Conservation (phyloP, 2,329 filamentous ascomycete species). For the Aspergillus arachidicola region DNA sequence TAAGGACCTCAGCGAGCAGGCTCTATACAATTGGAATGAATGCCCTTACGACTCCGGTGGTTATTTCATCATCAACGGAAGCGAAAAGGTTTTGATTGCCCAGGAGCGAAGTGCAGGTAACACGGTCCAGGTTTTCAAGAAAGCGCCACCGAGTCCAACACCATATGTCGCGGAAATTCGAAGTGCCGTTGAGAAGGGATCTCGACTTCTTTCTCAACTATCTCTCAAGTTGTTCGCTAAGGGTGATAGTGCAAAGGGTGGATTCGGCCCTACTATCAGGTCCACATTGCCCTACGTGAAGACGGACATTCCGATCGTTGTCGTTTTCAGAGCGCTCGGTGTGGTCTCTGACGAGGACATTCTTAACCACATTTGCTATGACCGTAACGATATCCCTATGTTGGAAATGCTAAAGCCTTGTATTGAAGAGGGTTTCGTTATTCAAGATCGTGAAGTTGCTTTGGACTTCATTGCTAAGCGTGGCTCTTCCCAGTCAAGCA, state of each 20-base stretch:
- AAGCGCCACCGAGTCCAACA: constrained; percentile 87
- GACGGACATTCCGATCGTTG: constrained; percentile 86
- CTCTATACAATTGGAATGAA: constrained; percentile 89
- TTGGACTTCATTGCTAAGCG: constrained; percentile 95
- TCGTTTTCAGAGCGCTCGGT: constrained; percentile 93
- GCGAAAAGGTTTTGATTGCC: constrained; percentile 96
- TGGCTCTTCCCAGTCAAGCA: constrained; percentile 70
- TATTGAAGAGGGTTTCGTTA: constrained; percentile 94
- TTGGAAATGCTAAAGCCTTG: constrained; percentile 96
- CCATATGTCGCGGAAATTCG: constrained; percentile 95
- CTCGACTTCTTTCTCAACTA: constrained; percentile 88
- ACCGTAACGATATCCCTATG: constrained; percentile 94
- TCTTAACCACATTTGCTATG: constrained; percentile 95
- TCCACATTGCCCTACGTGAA: constrained; percentile 93
- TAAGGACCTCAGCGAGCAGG: constrained; percentile 78
- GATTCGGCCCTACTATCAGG: constrained; percentile 84
- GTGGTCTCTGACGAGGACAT: constrained; percentile 98
- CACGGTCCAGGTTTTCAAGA: constrained; percentile 99
- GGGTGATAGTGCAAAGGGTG: constrained; percentile 75
- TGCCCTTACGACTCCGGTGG: constrained; percentile 98
- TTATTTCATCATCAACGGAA: constrained; percentile 99
- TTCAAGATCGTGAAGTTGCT: constrained; percentile 92
- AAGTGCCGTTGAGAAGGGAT: constrained; percentile 95
- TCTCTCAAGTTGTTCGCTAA: constrained; percentile 88
- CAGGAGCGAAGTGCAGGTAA: constrained; percentile 97